Conservation (phyloP, 768 basidiomycete genomes). For the Tulasnella sp. region DNA sequence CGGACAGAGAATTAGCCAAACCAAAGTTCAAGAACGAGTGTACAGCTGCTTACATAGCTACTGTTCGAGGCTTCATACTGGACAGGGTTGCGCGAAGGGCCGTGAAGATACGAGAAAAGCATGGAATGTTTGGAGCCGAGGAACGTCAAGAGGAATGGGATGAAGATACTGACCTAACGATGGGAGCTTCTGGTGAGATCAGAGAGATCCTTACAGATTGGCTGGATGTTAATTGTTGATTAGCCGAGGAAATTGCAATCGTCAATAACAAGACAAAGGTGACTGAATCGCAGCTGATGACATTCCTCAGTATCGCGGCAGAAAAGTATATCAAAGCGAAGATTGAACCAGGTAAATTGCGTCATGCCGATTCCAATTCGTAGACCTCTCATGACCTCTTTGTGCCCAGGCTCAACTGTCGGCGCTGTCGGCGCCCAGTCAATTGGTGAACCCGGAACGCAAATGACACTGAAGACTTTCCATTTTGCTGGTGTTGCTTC, state of each 20-base stretch:
- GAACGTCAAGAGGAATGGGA: constrained; percentile 67
- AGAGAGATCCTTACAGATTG: background rate
- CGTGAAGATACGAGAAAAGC: constrained; percentile 49
- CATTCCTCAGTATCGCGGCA: constrained; percentile 80
- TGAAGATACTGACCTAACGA: constrained; percentile 55
- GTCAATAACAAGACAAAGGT: constrained; percentile 90
- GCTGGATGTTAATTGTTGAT: background rate
- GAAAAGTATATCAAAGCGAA: constrained; percentile 87
- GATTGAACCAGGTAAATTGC: constrained; percentile 71
- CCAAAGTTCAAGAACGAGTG: constrained; percentile 56
- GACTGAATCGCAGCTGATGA: constrained; percentile 61
- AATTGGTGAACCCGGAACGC: constrained; percentile 97
- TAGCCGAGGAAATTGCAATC: constrained; percentile 44
- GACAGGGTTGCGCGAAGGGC: constrained; percentile 53
- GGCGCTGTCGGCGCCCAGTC: constrained; percentile 98
- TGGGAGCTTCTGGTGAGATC: constrained; percentile 56
- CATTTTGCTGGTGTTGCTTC: constrained; percentile 99
- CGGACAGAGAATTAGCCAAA: constrained; percentile 46
- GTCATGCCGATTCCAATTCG: background rate
- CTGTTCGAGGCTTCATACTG: constrained; percentile 44
- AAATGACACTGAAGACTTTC: constrained; percentile 99
- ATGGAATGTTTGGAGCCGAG: constrained; percentile 75
- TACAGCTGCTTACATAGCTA: constrained; percentile 52
- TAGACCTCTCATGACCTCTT: background rate
- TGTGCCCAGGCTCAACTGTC: constrained; percentile 71